These are phyloP conservation scores for Entoloma clypeatum DNA, from an alignment of 1,284 basidiomycete genomes.

Conservation along the genomic window DNA sequence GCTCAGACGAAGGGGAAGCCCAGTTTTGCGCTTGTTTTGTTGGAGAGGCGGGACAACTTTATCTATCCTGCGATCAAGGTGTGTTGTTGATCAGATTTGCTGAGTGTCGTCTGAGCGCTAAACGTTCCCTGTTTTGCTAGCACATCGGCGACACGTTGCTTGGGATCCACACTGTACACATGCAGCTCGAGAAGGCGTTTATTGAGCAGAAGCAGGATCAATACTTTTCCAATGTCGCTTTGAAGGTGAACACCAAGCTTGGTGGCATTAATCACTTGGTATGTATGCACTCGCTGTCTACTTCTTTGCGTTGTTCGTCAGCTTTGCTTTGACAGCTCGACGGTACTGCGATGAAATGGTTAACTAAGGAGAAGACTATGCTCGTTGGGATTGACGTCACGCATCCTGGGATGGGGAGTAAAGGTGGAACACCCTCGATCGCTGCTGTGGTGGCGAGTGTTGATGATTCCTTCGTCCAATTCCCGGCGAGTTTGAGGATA, in stretches of 20 bases:
- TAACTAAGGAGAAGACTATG: constrained; percentile 66
- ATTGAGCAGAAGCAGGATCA: constrained; percentile 58
- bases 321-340: constrained; percentile 44
- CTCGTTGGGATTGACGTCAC: constrained; percentile 80
- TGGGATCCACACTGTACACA: constrained; percentile 66
- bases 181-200: constrained; percentile 60
- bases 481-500: constrained; percentile 62
- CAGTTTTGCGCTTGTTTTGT: constrained; percentile 59
- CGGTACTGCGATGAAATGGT: constrained; percentile 52
- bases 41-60: constrained; percentile 59
- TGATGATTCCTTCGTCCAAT: constrained; percentile 65
- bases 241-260: constrained; percentile 72
- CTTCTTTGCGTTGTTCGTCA: neutral
- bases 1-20: constrained; percentile 34
- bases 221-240: constrained; percentile 71
- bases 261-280: constrained; percentile 71
- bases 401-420: constrained; percentile 57
- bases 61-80: constrained; percentile 75
- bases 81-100: neutral
- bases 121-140: constrained; percentile 23
- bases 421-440: constrained; percentile 66
- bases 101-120: neutral
- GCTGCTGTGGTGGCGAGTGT: constrained; percentile 73
- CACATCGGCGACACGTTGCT: constrained; percentile 63
- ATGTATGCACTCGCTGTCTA: constrained; percentile 3